Evolutionary conservation across 2,329 filamentous ascomycete species (phyloP), one percentile per base, ranked within the genome.

Genomic region (Cladosporium sp.): DNA sequence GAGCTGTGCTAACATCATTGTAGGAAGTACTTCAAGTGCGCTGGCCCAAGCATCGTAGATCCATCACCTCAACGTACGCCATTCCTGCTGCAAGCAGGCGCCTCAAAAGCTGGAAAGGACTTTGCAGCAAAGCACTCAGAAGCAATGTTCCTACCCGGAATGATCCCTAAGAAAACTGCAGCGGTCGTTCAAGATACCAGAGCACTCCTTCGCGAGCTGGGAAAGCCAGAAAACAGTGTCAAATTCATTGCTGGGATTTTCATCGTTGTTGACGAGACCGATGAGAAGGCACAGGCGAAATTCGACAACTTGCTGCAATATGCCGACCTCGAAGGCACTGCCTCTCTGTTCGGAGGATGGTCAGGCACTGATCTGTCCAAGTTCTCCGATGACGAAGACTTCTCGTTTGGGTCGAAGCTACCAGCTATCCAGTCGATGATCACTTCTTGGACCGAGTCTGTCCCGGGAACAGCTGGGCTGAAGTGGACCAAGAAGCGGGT

Each of bases 41-140:
- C 77, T 65, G 78, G 80, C 18, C 77, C 78, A 1, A 81, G 82
- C 64, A 82, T 83, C 30, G 81, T 85, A 38, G 82, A 86, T 59
- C 85, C 85, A 0, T 86, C 85, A 0, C 84, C 84, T 4, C 85
- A 87, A 69, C 76, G 85, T 0, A 87, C 85, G 0, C 85, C 85
- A 0, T 84, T 86, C 66, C 76, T 87, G 0, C 85, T 87, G 71
- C 81, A 83, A 68, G 82, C 82, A 4, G 82, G 82, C 1, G 79
- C 81, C 0, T 81, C 78, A 4, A 78, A 79, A 32, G 80, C 81
- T 1, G 82, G 82, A 1, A 82, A 81, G 57, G 74, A 75, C 0
- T 83, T 83, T 41, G 81, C 80, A 7, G 79, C 80, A 4, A 77
- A 77, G 44, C 78, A 82, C 68, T 78, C 78, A 4, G 80, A 83